A percentile compares a stretch with the other conserved stretches of the same genome.
These are phyloP conservation scores for Phaeosphaeriaceae sp. DNA, from an alignment of 2,329 filamentous ascomycete species.

Conservation along the genomic window DNA sequence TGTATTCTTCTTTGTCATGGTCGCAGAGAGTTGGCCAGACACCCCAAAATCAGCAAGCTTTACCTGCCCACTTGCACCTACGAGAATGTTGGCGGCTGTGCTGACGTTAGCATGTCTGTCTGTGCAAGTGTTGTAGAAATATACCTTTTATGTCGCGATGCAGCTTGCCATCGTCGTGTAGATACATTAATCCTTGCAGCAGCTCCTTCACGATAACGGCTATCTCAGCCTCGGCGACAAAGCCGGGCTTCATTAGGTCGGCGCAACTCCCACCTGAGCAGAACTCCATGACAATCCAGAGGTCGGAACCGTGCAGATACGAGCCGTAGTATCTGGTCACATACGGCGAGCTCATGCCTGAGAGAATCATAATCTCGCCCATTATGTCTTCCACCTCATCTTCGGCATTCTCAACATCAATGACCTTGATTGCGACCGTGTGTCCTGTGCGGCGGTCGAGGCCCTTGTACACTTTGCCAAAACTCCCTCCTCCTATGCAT, in stretches of 20 bases:
- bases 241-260: constrained; percentile 91
- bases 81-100: constrained; percentile 86
- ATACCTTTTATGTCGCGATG: constrained; percentile 94
- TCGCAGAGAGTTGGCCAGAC: constrained; percentile 92
- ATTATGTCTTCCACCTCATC: constrained; percentile 99
- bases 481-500: constrained; percentile 87
- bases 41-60: constrained; percentile 98
- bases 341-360: constrained; percentile 92
- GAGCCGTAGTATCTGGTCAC: constrained; percentile 98
- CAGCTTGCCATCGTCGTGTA: constrained; percentile 94
- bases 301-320: constrained; percentile 90
- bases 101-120: constrained; percentile 10
- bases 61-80: constrained; percentile 90
- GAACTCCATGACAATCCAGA: constrained; percentile 99
- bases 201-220: constrained; percentile 93
- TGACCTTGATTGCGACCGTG: constrained; percentile 96
- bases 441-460: constrained; percentile 93
- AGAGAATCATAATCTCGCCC: constrained; percentile 96
- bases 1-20: constrained; percentile 99
- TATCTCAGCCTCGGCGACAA: constrained; percentile 93
- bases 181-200: constrained; percentile 86
- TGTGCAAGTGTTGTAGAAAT: constrained; percentile 14
- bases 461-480: constrained; percentile 98
- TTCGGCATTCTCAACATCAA: constrained; percentile 98
- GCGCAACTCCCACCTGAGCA: constrained; percentile 96